Conservation (phyloP, 78 protist species). For the Speleostelium caveatum region DNA sequence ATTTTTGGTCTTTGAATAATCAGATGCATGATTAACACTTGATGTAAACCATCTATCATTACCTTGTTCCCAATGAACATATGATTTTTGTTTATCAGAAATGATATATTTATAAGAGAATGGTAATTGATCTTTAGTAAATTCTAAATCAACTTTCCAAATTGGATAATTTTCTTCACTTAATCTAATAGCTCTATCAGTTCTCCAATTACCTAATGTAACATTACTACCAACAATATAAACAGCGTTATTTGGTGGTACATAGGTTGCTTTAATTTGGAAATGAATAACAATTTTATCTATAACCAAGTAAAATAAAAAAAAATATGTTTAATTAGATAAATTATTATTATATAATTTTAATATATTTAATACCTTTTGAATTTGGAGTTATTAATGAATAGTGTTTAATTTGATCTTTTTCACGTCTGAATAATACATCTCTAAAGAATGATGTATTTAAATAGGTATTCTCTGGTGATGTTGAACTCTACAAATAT, state of each 20-base stretch:
- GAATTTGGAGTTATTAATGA: background rate
- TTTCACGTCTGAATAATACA: slow-evolving; percentile 9
- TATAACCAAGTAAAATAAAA: background rate
- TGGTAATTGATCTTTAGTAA: slow-evolving; percentile 74
- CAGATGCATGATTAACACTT: slow-evolving; percentile 14
- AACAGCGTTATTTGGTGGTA: slow-evolving; percentile 25
- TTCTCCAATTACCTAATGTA: slow-evolving; percentile 76
- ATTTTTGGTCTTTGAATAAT: background rate
- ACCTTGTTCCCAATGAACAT: slow-evolving; percentile 64
- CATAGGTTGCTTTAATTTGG: slow-evolving; percentile 70
- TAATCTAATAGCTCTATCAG: slow-evolving; percentile 57
- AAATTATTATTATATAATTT: no score
- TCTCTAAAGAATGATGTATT: slow-evolving; percentile 51
- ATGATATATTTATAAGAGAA: slow-evolving; percentile 46
- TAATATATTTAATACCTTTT: background rate
- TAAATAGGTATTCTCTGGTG: slow-evolving; percentile 53
- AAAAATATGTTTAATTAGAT: background rate
- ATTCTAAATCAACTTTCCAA: slow-evolving; percentile 61
- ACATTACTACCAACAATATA: slow-evolving; percentile 73
- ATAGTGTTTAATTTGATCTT: background rate
- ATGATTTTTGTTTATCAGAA: slow-evolving; percentile 42
- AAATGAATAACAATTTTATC: slow-evolving; percentile 66
- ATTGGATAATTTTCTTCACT: slow-evolving; percentile 34
- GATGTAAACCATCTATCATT: slow-evolving; percentile 58
- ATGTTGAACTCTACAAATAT: slow-evolving; percentile 39